Conservation (phyloP, 2,329 filamentous ascomycete species). For the Aspergillus ibericus region DNA sequence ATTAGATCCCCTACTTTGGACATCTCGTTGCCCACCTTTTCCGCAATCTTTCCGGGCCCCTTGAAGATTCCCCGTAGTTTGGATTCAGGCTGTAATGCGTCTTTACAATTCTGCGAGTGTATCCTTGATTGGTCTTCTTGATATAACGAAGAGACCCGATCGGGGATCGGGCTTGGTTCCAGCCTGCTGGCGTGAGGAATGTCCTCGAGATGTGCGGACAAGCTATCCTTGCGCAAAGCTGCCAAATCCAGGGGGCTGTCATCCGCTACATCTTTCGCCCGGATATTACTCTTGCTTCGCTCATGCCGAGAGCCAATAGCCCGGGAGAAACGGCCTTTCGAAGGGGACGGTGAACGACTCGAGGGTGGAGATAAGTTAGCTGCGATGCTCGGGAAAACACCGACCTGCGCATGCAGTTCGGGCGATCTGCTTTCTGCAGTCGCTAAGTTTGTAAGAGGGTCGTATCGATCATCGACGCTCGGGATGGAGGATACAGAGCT, state of each 20-base stretch:
- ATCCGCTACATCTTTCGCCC: constrained; percentile 38
- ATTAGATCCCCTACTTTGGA: constrained; percentile 62
- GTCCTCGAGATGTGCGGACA: constrained; percentile 16
- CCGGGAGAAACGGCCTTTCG: constrained; percentile 55
- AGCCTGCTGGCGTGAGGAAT: constrained; percentile 17
- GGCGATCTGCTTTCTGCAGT: constrained; percentile 48
- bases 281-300: constrained; percentile 39
- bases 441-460: constrained; percentile 41
- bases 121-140: constrained; percentile 22
- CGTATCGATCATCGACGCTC: constrained; percentile 37
- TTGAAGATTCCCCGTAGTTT: constrained; percentile 76
- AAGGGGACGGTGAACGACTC: constrained; percentile 65
- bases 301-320: constrained; percentile 43
- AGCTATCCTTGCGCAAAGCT: constrained; percentile 15
- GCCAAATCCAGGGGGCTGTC: constrained; percentile 22
- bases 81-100: constrained; percentile 48
- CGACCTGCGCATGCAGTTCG: constrained; percentile 38
- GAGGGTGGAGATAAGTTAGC: constrained; percentile 63
- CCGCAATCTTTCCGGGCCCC: constrained; percentile 67
- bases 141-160: constrained; percentile 26
- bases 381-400: constrained; percentile 59
- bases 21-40: constrained; percentile 66
- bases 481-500: constrained; percentile 55
- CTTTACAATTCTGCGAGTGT: constrained; percentile 29
- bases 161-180: constrained; percentile 31